phyloP scores from a whole-genome alignment of 495 filamentous ascomycete genomes.

The Penicillium paxilli region DNA sequence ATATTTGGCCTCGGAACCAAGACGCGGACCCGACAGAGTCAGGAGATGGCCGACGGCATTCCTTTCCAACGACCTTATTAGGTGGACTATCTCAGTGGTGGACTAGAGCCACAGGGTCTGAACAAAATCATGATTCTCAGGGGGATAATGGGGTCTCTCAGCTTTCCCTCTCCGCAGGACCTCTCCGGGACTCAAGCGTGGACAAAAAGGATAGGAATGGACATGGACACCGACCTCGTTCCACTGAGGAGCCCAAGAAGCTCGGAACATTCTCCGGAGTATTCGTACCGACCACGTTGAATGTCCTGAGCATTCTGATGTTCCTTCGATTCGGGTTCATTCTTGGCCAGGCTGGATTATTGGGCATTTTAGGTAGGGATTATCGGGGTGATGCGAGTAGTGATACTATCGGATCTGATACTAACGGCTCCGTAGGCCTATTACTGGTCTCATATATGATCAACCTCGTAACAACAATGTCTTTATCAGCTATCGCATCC shows the following conservation, averaged over 20 bases:
- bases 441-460: conserved; percentile 72
- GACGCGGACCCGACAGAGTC: conserved; percentile 26
- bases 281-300: conserved; percentile 82
- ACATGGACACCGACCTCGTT: conserved; percentile 44
- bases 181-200: conserved; percentile 27
- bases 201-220: conserved; percentile 39
- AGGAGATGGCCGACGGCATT: conserved; percentile 19
- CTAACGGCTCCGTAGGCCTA: conserved; percentile 52
- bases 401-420: background rate
- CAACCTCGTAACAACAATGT: conserved; percentile 81
- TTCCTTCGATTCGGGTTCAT: conserved; percentile 83
- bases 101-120: conserved; percentile 10
- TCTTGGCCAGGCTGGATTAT: conserved; percentile 72
- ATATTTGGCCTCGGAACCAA: conserved; percentile 28
- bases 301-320: conserved; percentile 93
- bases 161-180: conserved; percentile 21
- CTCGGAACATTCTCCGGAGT: conserved; percentile 77
- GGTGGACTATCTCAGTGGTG: conserved; percentile 31
- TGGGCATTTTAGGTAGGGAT: conserved; percentile 73
- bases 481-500: conserved; percentile 83
- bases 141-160: conserved; percentile 10
- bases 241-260: conserved; percentile 56
- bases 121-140: conserved; percentile 6
- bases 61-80: conserved; percentile 24
- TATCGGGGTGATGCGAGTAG: background rate